Base-by-base conservation (phyloP, 164 flowering plant species). In the Saururus chinensis region DNA sequence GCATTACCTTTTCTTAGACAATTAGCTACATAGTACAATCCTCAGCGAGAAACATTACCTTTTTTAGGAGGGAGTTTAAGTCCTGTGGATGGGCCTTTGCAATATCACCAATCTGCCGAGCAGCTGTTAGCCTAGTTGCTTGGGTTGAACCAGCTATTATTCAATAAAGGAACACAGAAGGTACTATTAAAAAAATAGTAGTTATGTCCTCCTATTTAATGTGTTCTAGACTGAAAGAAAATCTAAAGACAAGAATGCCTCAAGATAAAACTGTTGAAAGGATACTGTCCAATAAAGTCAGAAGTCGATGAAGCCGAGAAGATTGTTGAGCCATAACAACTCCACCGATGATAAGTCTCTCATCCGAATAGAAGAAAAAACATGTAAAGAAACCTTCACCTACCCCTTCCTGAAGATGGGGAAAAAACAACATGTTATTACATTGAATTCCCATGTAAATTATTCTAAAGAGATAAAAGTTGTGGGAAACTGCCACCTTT, bases 71-170 rank as follows among this genome's bases (percentile, higher is more conserved):
- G 58, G 92, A 78, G 62, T 59, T 79, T 71, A 95, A 75, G 68
- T 95, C 99, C 64, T 86, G 89, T 25, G 97, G 95, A 75, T 95
- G 89, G 16, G 85, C 83, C 64, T 81, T 89, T 17, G 96, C 91
- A 71, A 95, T 84, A 62, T 84, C 99, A 61, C 99, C 99, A 66
- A 95, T 88, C 76, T 95, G 97, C 69, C 91, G 85, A 37, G 99
- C 99, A 4, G 99, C 99, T 12, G 96, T 72, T 60, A 89, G 83
- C 70, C 97, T 79, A 37, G 99, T 95, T 4, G 86, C 83, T 69
- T 95, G 99, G 52, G 92, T 82, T 26, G 99, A 95, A 62, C 99
- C 99, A 75, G 96, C 95, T 80, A 62, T 53, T 37, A 14, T 67
- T 63, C 49, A 21, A 73, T 78, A 67, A 84, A 72, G 60, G 76